Conservation (phyloP, 805 yeast species). For the Alloascoidea africana region DNA sequence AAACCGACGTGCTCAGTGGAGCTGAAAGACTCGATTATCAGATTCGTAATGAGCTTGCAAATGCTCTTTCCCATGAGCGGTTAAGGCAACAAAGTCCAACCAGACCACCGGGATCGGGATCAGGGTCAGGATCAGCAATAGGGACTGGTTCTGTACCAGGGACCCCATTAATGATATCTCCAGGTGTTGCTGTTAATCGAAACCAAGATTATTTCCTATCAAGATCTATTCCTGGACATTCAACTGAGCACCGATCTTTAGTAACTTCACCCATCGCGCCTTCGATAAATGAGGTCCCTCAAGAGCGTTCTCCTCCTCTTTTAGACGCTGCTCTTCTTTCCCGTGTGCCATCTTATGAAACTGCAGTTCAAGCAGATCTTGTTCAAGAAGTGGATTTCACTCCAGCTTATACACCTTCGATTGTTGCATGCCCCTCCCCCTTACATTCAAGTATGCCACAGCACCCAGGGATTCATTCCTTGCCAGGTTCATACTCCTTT, state of each 20-base stretch:
- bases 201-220: constrained; percentile 9
- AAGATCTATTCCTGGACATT: constrained; percentile 5
- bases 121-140: no score
- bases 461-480: no score
- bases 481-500: no score
- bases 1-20: constrained; percentile 13
- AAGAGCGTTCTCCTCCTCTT: constrained; percentile 7
- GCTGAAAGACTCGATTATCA: constrained; percentile 19
- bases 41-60: constrained; percentile 9
- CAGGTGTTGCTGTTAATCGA: no score
- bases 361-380: constrained; percentile 48
- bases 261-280: constrained; percentile 30
- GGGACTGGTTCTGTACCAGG: no score
- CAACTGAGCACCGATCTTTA: constrained; percentile 37
- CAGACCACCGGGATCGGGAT: background rate
- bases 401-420: constrained; percentile 46
- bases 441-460: no score
- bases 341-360: constrained; percentile 72
- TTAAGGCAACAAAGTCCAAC: constrained; percentile 2
- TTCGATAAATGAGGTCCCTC: constrained; percentile 10
- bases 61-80: background rate
- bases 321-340: constrained; percentile 24
- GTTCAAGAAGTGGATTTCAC: constrained; percentile 38
- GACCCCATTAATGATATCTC: no score
- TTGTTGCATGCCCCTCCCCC: background rate